phyloP scores from a whole-genome alignment of 2,329 filamentous ascomycete species.

The Elsinoe necatrix region DNA sequence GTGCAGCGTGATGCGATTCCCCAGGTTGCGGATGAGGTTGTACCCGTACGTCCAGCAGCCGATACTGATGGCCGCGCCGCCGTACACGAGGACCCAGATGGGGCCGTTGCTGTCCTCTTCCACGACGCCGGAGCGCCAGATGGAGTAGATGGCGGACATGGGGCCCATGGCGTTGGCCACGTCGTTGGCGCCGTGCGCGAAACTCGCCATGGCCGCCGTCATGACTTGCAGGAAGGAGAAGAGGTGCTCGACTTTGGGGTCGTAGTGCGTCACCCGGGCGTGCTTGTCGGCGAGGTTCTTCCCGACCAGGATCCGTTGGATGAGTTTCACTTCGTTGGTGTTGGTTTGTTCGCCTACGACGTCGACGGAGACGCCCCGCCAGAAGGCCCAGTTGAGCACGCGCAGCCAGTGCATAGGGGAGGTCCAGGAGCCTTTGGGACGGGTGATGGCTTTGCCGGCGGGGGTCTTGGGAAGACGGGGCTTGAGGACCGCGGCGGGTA shows the following conservation, averaged over 20 bases:
- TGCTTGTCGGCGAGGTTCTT: constrained; percentile 19
- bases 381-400: constrained; percentile 14
- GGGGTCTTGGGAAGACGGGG: background rate
- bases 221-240: constrained; percentile 59
- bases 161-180: constrained; percentile 56
- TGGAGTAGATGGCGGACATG: constrained; percentile 51
- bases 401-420: constrained; percentile 18
- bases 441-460: background rate
- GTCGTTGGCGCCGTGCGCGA: constrained; percentile 62
- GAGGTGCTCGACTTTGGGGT: constrained; percentile 53
- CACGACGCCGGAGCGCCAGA: constrained; percentile 44
- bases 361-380: constrained; percentile 22
- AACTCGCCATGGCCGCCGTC: constrained; percentile 62
- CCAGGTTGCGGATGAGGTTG: constrained; percentile 53
- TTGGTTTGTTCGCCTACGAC: constrained; percentile 28
- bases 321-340: constrained; percentile 8
- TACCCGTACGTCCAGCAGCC: constrained; percentile 55
- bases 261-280: constrained; percentile 37
- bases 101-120: constrained; percentile 44
- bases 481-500: background rate
- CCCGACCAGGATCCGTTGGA: constrained; percentile 20
- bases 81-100: constrained; percentile 51
- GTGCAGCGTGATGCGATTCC: constrained; percentile 53
- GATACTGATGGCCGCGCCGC: constrained; percentile 44
- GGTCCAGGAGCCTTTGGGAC: constrained; percentile 18